Base-by-base conservation (phyloP, 2,329 filamentous ascomycete species). In the Fusarium sambucinum region DNA sequence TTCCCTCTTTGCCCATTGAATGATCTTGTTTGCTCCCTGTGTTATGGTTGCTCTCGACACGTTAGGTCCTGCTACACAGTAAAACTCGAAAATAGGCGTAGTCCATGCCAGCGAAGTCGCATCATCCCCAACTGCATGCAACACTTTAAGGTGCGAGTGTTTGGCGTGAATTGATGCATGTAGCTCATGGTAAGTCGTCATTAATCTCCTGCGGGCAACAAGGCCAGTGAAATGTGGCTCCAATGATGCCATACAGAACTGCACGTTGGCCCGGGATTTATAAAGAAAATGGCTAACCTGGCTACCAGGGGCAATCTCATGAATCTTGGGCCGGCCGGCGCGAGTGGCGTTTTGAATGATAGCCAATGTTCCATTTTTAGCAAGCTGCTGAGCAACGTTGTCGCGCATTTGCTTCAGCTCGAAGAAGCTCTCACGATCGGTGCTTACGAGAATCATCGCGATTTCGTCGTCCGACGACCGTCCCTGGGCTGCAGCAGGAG, bases 351-450 rank as follows among this genome's bases (percentile, higher is more conserved):
- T 80, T 66, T 88, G 88, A 76, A 99, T 95, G 55, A 92, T 84
- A 30, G 89, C 83, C 72, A 98, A 87, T 73, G 89, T 90, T 53
- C 90, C 89, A 74, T 91, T 95, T 73, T 89, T 91, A 64, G 90
- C 86, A 64, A 98, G 84, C 80, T 95, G 91, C 77, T 88, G 78
- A 12, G 85, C 83, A 37, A 90, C 84, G 40, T 86, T 85, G 72
- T 89, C 85, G 55, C 87, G 85, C 87, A 90, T 90, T 66, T 89
- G 87, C 76, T 96, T 90, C 72, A 99, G 84, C 55, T 93, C 90
- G 77, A 93, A 98, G 81, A 99, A 99, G 72, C 92, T 91, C 80
- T 99, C 95, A 76, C 94, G 96, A 73, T 97, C 91, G 1, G 95
- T 87, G 77, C 93, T 97, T 75, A 99, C 96, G 62, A 99, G 86